Conservation (phyloP, 148 eudicot species). For the Rhododendron griersonianum region DNA sequence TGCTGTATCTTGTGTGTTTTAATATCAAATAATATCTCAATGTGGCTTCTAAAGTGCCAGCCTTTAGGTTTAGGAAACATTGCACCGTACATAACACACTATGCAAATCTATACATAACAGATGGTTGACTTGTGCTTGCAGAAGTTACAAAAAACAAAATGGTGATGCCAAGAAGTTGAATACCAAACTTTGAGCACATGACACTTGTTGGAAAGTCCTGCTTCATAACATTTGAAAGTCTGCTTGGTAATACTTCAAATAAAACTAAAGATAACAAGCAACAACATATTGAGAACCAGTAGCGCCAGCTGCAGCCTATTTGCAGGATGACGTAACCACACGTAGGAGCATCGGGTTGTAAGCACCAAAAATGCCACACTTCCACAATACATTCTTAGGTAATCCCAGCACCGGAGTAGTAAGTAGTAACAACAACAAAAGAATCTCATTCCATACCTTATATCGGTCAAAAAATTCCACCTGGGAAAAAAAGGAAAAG, state of each 20-base stretch:
- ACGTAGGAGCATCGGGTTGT: neutral
- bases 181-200: neutral
- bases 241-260: neutral
- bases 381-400: neutral
- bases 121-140: neutral
- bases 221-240: neutral
- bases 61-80: neutral
- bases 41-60: neutral
- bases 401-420: neutral
- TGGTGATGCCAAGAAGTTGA: slow-evolving; percentile 2
- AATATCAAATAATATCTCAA: neutral
- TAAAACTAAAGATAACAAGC: neutral
- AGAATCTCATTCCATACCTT: slow-evolving; percentile 51
- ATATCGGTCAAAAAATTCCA: slow-evolving; percentile 88
- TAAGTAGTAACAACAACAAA: slow-evolving; percentile 5
- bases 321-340: neutral
- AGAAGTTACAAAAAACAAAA: neutral
- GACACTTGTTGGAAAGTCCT: neutral
- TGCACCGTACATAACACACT: neutral
- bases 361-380: neutral
- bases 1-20: neutral
- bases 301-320: neutral
- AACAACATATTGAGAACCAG: neutral
- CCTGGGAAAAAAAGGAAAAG: slow-evolving; percentile 39
- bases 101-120: neutral